Evolutionary conservation across 768 basidiomycete species (phyloP).

Genomic region (Mycena indigotica): DNA sequence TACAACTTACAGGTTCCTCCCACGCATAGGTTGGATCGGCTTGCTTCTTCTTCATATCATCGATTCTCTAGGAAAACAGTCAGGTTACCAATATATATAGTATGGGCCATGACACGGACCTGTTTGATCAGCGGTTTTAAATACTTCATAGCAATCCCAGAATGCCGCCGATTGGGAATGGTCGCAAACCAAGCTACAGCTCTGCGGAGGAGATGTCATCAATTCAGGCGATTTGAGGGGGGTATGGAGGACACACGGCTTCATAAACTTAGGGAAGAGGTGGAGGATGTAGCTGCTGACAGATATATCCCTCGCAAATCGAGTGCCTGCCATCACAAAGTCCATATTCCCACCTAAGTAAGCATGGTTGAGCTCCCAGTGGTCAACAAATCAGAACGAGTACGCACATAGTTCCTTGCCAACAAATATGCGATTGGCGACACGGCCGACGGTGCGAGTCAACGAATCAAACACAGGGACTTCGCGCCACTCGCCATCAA

Average conservation of each 20-base stretch:
- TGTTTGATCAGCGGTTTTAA: constrained; percentile 11
- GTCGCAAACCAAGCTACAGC: constrained; percentile 19
- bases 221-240: constrained; percentile 1
- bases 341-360: constrained; percentile 12
- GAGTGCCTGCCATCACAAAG: constrained; percentile 11
- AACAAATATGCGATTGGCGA: constrained; percentile 15
- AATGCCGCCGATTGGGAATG: constrained; percentile 17
- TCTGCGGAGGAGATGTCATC: constrained; percentile 6
- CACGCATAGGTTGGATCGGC: constrained; percentile 14
- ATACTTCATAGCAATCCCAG: constrained; percentile 16
- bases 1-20: constrained; percentile 14
- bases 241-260: constrained; percentile 9
- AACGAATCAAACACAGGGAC: constrained; percentile 7
- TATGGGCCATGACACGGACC: not conserved
- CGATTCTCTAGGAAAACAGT: constrained; percentile 4
- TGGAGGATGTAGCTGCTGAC: constrained; percentile 20
- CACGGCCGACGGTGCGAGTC: constrained; percentile 9
- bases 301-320: constrained; percentile 14
- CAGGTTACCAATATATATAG: not conserved
- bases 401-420: constrained; percentile 20
- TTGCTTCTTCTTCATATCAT: constrained; percentile 11
- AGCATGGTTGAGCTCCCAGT: not conserved
- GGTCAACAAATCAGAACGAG: not conserved
- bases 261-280: constrained; percentile 19
- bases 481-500: constrained; percentile 11